Percentiles rank a stretch among this genome's conserved stretches.
Evolutionary conservation across 176 grass and related monocot genomes (phyloP).

Genomic region (Typha latifolia): DNA sequence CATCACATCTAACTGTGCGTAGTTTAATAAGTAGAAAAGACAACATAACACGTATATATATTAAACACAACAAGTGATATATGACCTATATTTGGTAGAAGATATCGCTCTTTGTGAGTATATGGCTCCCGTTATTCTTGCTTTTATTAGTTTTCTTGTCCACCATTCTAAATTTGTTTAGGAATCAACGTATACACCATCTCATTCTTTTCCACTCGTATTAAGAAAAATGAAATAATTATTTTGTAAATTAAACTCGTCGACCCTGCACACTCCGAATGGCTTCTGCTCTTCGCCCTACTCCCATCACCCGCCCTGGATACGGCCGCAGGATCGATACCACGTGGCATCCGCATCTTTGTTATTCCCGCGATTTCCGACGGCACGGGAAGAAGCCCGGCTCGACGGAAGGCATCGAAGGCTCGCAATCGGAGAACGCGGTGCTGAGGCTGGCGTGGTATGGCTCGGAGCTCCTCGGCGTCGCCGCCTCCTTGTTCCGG

Average conservation of each 20-base stretch:
- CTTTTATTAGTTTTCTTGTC: too few relatives aligned
- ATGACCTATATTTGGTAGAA: too few relatives aligned
- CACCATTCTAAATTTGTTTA: too few relatives aligned
- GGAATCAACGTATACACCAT: too few relatives aligned
- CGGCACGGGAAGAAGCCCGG: slow-evolving; percentile 29
- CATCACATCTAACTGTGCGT: too few relatives aligned
- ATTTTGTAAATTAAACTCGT: not conserved
- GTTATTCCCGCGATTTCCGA: not conserved
- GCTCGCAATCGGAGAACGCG: slow-evolving; percentile 49
- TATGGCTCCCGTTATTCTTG: too few relatives aligned
- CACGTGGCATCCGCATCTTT: not conserved
- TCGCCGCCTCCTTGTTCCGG: slow-evolving; percentile 62
- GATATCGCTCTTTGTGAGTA: too few relatives aligned
- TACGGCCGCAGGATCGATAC: not conserved
- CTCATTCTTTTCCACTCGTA: too few relatives aligned
- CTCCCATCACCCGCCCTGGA: slow-evolving; percentile 8
- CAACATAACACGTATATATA: too few relatives aligned
- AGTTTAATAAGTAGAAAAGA: too few relatives aligned
- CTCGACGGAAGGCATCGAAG: slow-evolving; percentile 11
- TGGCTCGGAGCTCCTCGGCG: slow-evolving; percentile 77
- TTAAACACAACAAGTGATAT: too few relatives aligned
- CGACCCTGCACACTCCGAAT: slow-evolving; percentile 1
- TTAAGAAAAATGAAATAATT: not conserved
- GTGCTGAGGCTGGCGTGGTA: slow-evolving; percentile 83
- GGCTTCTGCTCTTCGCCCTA: slow-evolving; percentile 15